Evolutionary conservation across 371 early-diverging fungal genomes (phyloP).

Genomic region (Capillidium heterosporum): DNA sequence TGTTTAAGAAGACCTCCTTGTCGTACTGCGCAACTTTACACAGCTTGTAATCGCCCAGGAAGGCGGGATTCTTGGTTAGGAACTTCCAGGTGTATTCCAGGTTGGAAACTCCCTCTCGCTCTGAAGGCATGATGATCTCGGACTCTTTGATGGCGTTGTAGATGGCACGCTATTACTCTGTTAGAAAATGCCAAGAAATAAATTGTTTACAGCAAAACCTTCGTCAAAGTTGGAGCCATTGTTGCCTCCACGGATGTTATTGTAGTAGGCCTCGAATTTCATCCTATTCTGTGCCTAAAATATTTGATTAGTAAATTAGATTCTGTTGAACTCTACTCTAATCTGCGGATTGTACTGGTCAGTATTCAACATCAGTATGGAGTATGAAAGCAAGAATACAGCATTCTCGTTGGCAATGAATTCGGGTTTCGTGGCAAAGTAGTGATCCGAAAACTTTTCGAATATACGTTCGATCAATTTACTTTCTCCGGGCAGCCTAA

Average conservation of each 20-base stretch:
- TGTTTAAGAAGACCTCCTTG: not conserved
- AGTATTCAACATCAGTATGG: conserved; percentile 85
- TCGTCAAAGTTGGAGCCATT: conserved; percentile 42
- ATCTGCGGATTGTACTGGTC: conserved; percentile 85
- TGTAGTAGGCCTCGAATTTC: conserved; percentile 65
- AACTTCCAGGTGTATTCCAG: conserved; percentile 91
- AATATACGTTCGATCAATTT: conserved; percentile 87
- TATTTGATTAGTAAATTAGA: not conserved
- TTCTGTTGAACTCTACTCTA: conserved; percentile 18
- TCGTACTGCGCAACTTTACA: not conserved
- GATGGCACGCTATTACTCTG: conserved; percentile 21
- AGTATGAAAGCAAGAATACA: conserved; percentile 66
- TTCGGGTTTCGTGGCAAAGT: conserved; percentile 35
- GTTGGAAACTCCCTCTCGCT: conserved; percentile 82
- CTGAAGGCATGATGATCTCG: conserved; percentile 78
- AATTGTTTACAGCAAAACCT: conserved; percentile 38
- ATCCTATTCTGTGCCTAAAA: conserved; percentile 17
- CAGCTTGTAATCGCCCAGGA: not conserved
- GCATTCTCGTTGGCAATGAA: conserved; percentile 53
- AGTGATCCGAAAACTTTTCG: conserved; percentile 64
- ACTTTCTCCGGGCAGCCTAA: conserved; percentile 86
- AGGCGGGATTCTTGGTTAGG: conserved; percentile 33
- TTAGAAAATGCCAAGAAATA: not conserved
- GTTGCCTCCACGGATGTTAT: conserved; percentile 64
- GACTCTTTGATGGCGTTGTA: conserved; percentile 54